phyloP scores from a whole-genome alignment of 2,329 filamentous ascomycete species.

The Chrysosporium keratinophilum region DNA sequence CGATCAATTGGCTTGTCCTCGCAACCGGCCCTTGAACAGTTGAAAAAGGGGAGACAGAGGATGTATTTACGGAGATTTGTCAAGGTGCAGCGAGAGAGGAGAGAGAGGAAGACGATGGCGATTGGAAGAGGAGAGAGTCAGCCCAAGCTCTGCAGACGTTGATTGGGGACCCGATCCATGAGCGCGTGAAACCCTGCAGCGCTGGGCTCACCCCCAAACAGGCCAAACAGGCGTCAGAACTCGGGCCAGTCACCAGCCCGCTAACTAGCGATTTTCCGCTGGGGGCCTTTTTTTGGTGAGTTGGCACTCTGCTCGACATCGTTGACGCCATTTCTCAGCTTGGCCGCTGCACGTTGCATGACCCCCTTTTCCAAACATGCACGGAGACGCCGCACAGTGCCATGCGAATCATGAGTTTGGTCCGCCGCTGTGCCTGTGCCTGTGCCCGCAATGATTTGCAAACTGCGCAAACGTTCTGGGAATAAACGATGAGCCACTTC shows the following conservation, averaged over 20 bases:
- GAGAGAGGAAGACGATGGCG: neutral
- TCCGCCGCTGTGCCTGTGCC: too few relatives aligned
- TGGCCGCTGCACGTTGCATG: too few relatives aligned
- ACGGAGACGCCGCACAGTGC: neutral
- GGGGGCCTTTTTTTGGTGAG: neutral
- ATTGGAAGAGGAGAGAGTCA: neutral
- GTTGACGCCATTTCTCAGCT: neutral
- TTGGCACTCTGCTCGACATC: neutral
- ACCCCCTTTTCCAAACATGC: neutral
- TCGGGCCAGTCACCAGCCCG: constrained; percentile 4
- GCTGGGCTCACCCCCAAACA: constrained; percentile 8
- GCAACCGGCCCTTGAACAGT: neutral
- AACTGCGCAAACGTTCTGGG: too few relatives aligned
- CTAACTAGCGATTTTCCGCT: neutral
- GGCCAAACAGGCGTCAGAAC: constrained; percentile 5
- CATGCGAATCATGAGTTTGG: too few relatives aligned
- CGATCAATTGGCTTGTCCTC: neutral
- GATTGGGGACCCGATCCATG: neutral
- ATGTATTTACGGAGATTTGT: neutral
- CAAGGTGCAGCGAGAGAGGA: neutral
- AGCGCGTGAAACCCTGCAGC: constrained; percentile 8
- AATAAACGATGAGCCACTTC: too few relatives aligned
- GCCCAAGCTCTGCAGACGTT: neutral
- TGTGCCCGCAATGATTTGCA: too few relatives aligned
- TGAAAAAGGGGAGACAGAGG: neutral